Base-by-base conservation (phyloP, 352 stramenopile genomes). In the Phytopythium cucurbitacearum region DNA sequence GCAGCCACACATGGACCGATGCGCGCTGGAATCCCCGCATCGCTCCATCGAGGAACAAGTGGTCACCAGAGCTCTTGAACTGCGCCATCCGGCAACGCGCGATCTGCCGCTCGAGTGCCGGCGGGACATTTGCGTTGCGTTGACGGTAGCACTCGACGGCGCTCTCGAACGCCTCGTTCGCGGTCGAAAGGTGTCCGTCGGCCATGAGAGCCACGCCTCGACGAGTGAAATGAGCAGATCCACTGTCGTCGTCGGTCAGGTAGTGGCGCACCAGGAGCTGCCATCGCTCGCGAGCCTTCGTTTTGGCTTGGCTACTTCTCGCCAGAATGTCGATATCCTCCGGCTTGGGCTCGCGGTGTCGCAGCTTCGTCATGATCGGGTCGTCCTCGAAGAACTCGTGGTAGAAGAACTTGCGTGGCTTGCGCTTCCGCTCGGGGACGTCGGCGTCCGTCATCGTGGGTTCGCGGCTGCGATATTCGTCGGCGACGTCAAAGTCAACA, bases 341-440 rank as follows among this genome's bases (percentile, higher is more conserved):
- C n/a, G 36, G 57, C 8, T 44, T 37, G 21, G 63, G 59, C n/a
- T 43, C 51, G 32, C 53, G 57, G 11, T 40, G 42, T 6, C 57
- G 50, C 54, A 62, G 70, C 10, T 41, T 44, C 12, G 36, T 40
- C 40, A 85, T 59, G 15, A 86, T 73, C 0, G 66, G 65, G 40
- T 88, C 75, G 13, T 82, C 66, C 56, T 88, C 73, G 48, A 84
- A 86, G 51, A 84, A 88, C 47, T 88, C 75, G 44, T 88, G 77
- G 49, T 86, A 88, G 56, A 88, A 88, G 51, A 88, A 88, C 41
- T 67, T 66, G 5, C 71, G 71, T 7, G 57, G 62, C 33, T 73
- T 78, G 4, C 71, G 61, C 39, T 77, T 81, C 48, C 73, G 80
- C 2, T 35, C 53, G 4, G 68, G 73, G 0, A 86, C 61, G 5